Percentiles rank a stretch among this genome's conserved stretches.
Conservation (phyloP, 495 filamentous ascomycete genomes). For the Neurospora africana region DNA sequence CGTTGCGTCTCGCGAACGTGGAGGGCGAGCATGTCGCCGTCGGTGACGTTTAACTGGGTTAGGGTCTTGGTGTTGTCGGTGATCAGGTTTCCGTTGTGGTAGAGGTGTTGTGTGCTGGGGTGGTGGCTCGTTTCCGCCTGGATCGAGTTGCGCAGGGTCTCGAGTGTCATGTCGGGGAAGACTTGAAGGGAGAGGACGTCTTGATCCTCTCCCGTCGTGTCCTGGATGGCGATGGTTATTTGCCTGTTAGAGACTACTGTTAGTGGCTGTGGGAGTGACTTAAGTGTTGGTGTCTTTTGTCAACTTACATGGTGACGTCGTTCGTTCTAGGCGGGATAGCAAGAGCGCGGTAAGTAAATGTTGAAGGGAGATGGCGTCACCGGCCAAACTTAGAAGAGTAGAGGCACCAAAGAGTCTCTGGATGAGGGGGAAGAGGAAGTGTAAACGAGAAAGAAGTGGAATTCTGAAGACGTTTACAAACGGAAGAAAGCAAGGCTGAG, state of each 20-base stretch:
- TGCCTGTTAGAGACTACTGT: constrained; percentile 38
- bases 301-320: not conserved
- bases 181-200: constrained; percentile 81
- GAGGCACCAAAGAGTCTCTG: not conserved
- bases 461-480: not conserved
- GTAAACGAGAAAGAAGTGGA: not conserved
- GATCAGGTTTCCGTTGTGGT: constrained; percentile 81
- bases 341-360: not conserved
- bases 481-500: not conserved
- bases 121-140: constrained; percentile 45
- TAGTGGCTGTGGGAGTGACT: not conserved
- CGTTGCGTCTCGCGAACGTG: constrained; percentile 54
- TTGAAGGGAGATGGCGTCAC: not conserved
- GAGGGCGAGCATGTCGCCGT: constrained; percentile 88
- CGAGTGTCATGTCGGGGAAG: constrained; percentile 70
- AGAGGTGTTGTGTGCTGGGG: constrained; percentile 55
- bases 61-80: constrained; percentile 67
- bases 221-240: constrained; percentile 79
- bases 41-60: constrained; percentile 66
- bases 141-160: constrained; percentile 77
- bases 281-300: not conserved
- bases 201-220: constrained; percentile 53
- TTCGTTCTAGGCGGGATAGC: not conserved
- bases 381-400: not conserved
- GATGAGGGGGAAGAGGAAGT: not conserved